phyloP scores from a whole-genome alignment of 176 grass and related monocot species.

The Miscanthus lutarioriparius region DNA sequence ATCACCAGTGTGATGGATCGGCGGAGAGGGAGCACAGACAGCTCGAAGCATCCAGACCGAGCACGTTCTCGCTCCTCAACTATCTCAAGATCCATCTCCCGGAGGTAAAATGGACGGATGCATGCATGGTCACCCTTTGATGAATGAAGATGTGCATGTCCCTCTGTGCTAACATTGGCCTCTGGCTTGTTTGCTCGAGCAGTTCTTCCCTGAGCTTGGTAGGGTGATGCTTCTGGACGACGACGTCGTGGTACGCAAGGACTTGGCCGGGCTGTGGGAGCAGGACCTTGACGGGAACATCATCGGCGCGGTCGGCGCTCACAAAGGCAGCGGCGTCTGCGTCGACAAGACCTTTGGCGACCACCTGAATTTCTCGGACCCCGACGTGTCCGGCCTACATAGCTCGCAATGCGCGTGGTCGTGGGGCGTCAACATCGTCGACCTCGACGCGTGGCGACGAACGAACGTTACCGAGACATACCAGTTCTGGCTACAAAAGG shows the following conservation, averaged over 20 bases:
- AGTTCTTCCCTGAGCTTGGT: slow-evolving; percentile 85
- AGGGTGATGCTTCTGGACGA: slow-evolving; percentile 81
- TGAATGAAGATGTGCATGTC: background rate
- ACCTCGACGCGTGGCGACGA: slow-evolving; percentile 80
- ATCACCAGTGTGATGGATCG: slow-evolving; percentile 19
- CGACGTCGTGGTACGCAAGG: slow-evolving; percentile 82
- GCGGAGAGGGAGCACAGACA: slow-evolving; percentile 45
- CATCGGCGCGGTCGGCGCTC: slow-evolving; percentile 62
- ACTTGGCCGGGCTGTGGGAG: slow-evolving; percentile 72
- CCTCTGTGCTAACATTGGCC: background rate
- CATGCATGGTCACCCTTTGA: background rate
- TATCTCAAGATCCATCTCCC: slow-evolving; percentile 96
- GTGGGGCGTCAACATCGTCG: slow-evolving; percentile 64
- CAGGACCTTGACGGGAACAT: slow-evolving; percentile 63
- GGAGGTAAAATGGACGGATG: slow-evolving; percentile 43
- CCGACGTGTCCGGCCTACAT: slow-evolving; percentile 30
- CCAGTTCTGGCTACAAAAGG: slow-evolving; percentile 76
- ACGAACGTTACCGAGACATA: slow-evolving; percentile 64
- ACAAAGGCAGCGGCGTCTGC: slow-evolving; percentile 37
- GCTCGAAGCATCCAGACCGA: slow-evolving; percentile 67
- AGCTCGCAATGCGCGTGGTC: slow-evolving; percentile 66
- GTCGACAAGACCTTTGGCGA: slow-evolving; percentile 54
- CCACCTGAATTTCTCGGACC: slow-evolving; percentile 79
- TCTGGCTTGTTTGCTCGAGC: slow-evolving; percentile 11
- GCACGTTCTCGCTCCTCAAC: slow-evolving; percentile 73